Evolutionary conservation across 495 filamentous ascomycete genomes (phyloP).

Genomic region (Hypoxylon subgilvum): DNA sequence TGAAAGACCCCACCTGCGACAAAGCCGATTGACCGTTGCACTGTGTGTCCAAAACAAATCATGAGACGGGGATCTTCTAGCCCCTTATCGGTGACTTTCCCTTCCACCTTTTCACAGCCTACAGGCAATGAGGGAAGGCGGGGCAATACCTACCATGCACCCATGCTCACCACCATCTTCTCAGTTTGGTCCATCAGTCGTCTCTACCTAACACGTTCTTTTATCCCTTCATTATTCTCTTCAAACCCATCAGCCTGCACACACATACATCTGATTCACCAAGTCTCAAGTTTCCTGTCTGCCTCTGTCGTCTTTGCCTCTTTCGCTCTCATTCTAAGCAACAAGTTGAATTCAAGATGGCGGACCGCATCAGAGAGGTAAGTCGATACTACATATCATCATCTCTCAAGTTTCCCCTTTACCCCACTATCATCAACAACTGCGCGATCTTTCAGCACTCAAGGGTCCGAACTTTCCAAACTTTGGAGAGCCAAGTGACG

Average conservation of each 20-base stretch:
- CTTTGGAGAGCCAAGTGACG: neutral
- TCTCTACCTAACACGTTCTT: constrained; percentile 30
- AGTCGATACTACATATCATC: constrained; percentile 47
- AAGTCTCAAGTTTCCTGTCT: constrained; percentile 20
- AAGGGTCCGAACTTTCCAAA: neutral
- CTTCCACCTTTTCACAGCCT: too few relatives aligned
- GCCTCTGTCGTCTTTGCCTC: constrained; percentile 19
- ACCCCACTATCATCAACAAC: constrained; percentile 50
- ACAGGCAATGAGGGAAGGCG: constrained; percentile 38
- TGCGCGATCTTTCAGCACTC: constrained; percentile 17
- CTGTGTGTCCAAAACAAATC: constrained; percentile 39
- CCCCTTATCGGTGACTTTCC: constrained; percentile 29
- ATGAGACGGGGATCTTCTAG: constrained; percentile 33
- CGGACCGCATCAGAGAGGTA: constrained; percentile 85
- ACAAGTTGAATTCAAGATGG: constrained; percentile 46
- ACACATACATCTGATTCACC: constrained; percentile 27
- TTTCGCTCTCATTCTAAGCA: constrained; percentile 4
- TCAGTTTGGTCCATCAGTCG: constrained; percentile 36
- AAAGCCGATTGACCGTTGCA: constrained; percentile 4
- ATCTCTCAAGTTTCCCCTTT: constrained; percentile 39
- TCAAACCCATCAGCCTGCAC: constrained; percentile 22
- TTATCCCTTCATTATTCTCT: constrained; percentile 36
- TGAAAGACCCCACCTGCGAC: constrained; percentile 7
- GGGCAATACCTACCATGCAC: constrained; percentile 41
- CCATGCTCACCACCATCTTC: constrained; percentile 34